Base-by-base conservation (phyloP, 495 filamentous ascomycete species). In the Trichocladium uniseriatum region DNA sequence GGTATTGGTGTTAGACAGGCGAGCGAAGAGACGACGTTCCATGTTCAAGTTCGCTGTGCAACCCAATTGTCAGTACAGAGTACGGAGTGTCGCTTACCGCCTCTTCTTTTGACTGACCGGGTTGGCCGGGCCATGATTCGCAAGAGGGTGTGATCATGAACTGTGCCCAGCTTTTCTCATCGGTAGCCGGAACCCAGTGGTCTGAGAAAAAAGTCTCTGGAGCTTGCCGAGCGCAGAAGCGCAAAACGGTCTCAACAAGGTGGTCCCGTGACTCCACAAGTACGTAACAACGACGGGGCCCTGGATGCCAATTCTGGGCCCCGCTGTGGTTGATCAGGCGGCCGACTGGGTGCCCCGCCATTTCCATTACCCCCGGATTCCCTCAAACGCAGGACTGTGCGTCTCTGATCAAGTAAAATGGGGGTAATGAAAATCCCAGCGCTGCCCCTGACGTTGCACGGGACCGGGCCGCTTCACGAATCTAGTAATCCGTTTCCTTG, bases 361-460 rank as follows among this genome's bases (percentile, higher is more conserved):
- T 56, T 54, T 49, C 51, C 20, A 55, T 62, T 59, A 52, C 45
- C 51, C 57, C 49, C 49, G 54, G 8, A 54, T 60, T 53, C 36
- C 24, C 32, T 38, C 20, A 48, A 53, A 43, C 40, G 39, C 39
- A 31, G 7, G 52, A 40, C 48, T 29, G 36, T 54, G 60, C 54
- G 38, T 56, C 55, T 54, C 37, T 41, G 20, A 66, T 68, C 61
- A 68, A 54, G 65, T 68, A 68, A 68, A 56, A 53, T 62, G 58
- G 63, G 65, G 65, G 65, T 68, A 68, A 67, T 67, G 49, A 55
- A 67, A 67, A 65, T 31, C 50, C 37, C 32, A 31, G 9, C 40
- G 36, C 22, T 53, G 51, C 47, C 44, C 48, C 24, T 59, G 55
- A 49, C 34, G 56, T 55, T 51, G 54, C 59, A 60, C 54, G 54